Percentiles rank a stretch among this genome's conserved stretches.
Evolutionary conservation across 2,329 filamentous ascomycete species (phyloP).

Genomic region (Pleomassaria siparia): DNA sequence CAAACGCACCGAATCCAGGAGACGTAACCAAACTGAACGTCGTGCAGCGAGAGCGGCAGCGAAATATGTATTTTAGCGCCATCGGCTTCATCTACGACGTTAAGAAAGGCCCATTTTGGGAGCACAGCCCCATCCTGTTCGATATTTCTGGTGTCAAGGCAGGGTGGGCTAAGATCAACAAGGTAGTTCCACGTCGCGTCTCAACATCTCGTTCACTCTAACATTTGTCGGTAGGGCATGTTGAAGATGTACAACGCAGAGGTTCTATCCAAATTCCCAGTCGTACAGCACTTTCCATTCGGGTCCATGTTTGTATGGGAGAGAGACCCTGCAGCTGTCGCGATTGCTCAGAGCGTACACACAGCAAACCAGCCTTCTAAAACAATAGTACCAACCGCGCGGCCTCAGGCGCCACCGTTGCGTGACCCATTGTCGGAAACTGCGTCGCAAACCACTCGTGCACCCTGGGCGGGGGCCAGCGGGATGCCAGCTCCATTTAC

Average conservation of each 20-base stretch:
- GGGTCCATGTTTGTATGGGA: constrained; percentile 54
- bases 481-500: constrained; percentile 24
- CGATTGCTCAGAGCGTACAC: constrained; percentile 36
- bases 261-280: constrained; percentile 93
- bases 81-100: constrained; percentile 97
- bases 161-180: constrained; percentile 97
- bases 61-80: constrained; percentile 84
- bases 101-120: constrained; percentile 93
- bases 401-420: constrained; percentile 22
- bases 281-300: constrained; percentile 84
- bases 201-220: constrained; percentile 6
- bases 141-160: constrained; percentile 87
- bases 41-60: constrained; percentile 45
- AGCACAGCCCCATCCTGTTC: constrained; percentile 88
- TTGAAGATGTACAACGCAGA: constrained; percentile 99
- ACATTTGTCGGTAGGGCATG: constrained; percentile 68
- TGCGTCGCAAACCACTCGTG: constrained; percentile 9
- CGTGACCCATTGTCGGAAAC: constrained; percentile 29
- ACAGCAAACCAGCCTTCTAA: constrained; percentile 39
- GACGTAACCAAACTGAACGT: constrained; percentile 57
- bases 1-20: constrained; percentile 66
- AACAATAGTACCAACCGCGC: constrained; percentile 18
- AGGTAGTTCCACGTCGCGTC: constrained; percentile 29
- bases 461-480: constrained; percentile 12
- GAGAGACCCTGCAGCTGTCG: constrained; percentile 44